Evolutionary conservation across 768 basidiomycete species (phyloP).

Genomic region (Xerocomellus chrysenteron): DNA sequence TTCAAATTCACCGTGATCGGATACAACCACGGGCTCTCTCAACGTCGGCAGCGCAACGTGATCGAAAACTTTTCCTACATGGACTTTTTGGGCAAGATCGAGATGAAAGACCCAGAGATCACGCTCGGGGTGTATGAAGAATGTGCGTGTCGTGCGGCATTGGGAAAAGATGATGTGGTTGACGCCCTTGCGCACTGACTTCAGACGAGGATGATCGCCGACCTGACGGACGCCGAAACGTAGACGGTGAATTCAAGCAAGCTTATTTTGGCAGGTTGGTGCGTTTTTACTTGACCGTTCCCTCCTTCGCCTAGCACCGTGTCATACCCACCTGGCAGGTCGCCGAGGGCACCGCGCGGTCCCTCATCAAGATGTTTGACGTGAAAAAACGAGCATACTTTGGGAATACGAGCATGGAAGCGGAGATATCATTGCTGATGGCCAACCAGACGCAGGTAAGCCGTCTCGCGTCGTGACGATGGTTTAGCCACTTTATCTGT

Average conservation of each 20-base stretch:
- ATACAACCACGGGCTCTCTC: conserved; percentile 73
- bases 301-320: not conserved
- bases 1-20: conserved; percentile 80
- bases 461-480: not conserved
- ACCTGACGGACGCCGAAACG: conserved; percentile 50
- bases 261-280: conserved; percentile 90
- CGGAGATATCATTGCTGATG: conserved; percentile 94
- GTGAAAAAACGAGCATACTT: conserved; percentile 89
- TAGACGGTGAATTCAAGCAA: conserved; percentile 65
- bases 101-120: conserved; percentile 77
- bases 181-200: not conserved
- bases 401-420: conserved; percentile 98
- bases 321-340: conserved; percentile 36
- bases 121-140: conserved; percentile 80
- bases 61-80: conserved; percentile 86
- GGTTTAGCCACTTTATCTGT: not conserved
- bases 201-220: conserved; percentile 53
- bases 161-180: not conserved
- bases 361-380: conserved; percentile 67
- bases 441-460: conserved; percentile 88
- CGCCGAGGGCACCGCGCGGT: conserved; percentile 64
- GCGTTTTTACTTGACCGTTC: conserved; percentile 31
- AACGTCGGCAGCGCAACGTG: conserved; percentile 58
- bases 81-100: conserved; percentile 76
- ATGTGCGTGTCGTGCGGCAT: conserved; percentile 49